These are phyloP conservation scores for Salix suchowensis DNA, from an alignment of 345 rosid genomes.

Conservation along the genomic window DNA sequence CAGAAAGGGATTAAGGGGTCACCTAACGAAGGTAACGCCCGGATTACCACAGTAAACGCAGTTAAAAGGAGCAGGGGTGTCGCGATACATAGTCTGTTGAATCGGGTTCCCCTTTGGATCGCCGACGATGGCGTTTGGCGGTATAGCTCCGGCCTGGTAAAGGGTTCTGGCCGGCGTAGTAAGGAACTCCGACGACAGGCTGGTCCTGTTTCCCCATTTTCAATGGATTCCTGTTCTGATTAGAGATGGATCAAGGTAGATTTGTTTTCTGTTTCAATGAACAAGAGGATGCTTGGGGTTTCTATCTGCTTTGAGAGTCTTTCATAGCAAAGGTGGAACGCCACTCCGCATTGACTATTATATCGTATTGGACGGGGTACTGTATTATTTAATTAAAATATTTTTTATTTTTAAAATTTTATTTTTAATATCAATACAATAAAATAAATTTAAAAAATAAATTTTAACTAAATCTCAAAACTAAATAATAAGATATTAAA, in stretches of 20 bases:
- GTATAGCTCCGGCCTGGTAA: constrained; percentile 67
- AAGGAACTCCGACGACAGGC: constrained; percentile 71
- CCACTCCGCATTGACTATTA: neutral
- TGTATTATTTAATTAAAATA: too few relatives aligned
- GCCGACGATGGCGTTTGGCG: constrained; percentile 66
- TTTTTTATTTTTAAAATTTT: too few relatives aligned
- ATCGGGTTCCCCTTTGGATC: constrained; percentile 77
- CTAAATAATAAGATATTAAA: too few relatives aligned
- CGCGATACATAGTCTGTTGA: constrained; percentile 79
- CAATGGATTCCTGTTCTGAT: neutral
- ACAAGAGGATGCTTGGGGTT: neutral
- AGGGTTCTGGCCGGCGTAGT: constrained; percentile 54
- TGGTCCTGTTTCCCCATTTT: constrained; percentile 47
- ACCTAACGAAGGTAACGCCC: constrained; percentile 79
- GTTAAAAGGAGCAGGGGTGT: constrained; percentile 92
- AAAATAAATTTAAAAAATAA: too few relatives aligned
- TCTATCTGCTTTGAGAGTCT: too few relatives aligned
- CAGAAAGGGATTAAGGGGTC: neutral
- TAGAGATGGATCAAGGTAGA: neutral
- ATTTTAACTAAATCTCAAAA: too few relatives aligned
- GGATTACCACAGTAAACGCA: constrained; percentile 68
- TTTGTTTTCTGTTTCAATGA: neutral
- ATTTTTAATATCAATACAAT: too few relatives aligned
- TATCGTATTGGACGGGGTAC: too few relatives aligned
- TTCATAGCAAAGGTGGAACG: neutral